phyloP scores from a whole-genome alignment of 495 filamentous ascomycete genomes.

The Penicillium steckii region DNA sequence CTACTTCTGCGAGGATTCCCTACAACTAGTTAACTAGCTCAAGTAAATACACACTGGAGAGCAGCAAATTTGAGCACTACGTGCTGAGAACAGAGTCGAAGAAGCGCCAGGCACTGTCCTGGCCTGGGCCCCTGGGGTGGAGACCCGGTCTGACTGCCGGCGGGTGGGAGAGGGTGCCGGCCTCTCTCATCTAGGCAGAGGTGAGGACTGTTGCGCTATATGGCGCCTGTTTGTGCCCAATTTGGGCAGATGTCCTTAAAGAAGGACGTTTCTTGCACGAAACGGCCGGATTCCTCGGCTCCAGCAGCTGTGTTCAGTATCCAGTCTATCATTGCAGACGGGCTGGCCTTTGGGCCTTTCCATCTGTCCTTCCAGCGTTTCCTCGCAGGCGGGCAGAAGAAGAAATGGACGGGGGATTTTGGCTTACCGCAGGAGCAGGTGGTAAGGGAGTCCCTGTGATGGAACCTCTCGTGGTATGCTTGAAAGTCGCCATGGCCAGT shows the following conservation, averaged over 20 bases:
- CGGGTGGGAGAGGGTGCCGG: neutral
- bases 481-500: neutral
- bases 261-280: neutral
- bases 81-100: neutral
- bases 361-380: conserved; percentile 7
- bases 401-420: conserved; percentile 4
- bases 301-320: conserved; percentile 4
- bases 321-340: conserved; percentile 6
- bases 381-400: conserved; percentile 6
- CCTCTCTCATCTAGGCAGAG: neutral
- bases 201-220: neutral
- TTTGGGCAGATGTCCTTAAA: neutral
- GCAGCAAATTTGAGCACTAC: neutral
- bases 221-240: neutral
- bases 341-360: conserved; percentile 3
- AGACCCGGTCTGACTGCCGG: neutral
- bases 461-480: conserved; percentile 2
- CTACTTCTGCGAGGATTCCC: neutral
- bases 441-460: conserved; percentile 2
- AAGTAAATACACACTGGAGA: neutral
- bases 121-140: neutral
- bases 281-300: neutral
- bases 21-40: neutral
- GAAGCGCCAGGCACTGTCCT: neutral
- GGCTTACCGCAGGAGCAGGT: conserved; percentile 7